Percentiles rank a stretch among this genome's conserved stretches.
phyloP scores from a whole-genome alignment of 106 monocot species.

The Alisma plantagoaquatica region DNA sequence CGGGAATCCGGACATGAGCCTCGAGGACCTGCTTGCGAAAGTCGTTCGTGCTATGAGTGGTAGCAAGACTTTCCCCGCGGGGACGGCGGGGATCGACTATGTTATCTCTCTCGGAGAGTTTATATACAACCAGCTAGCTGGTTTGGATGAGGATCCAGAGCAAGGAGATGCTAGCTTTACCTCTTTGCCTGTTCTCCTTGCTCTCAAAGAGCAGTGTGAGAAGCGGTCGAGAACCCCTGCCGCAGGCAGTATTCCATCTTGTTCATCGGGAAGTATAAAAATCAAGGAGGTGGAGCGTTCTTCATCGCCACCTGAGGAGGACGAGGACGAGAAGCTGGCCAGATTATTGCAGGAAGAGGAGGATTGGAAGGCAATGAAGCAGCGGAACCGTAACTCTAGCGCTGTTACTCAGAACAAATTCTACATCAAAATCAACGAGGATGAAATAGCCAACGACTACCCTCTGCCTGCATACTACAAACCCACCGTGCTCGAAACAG shows the following conservation, averaged over 20 bases:
- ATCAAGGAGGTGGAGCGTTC: conserved; percentile 11
- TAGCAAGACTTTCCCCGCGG: conserved; percentile 34
- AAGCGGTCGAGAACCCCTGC: conserved; percentile 19
- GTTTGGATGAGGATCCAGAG: conserved; percentile 51
- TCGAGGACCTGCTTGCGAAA: conserved; percentile 86
- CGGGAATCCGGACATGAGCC: conserved; percentile 65
- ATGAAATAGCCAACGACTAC: conserved; percentile 95
- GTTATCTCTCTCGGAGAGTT: conserved; percentile 87
- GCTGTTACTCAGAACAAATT: conserved; percentile 38
- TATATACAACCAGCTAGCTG: conserved; percentile 80
- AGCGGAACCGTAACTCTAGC: conserved; percentile 16
- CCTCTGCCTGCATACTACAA: conserved; percentile 93
- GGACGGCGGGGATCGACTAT: conserved; percentile 56
- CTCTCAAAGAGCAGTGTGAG: conserved; percentile 68
- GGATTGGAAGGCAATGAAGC: conserved; percentile 73
- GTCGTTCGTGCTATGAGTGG: conserved; percentile 76
- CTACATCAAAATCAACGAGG: conserved; percentile 93
- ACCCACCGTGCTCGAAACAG: conserved; percentile 68
- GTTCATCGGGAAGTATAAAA: conserved; percentile 26
- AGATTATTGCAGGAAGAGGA: conserved; percentile 83
- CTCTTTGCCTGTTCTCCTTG: conserved; percentile 52
- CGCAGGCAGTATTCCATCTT: background rate
- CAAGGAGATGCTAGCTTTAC: conserved; percentile 36
- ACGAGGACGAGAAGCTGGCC: conserved; percentile 89
- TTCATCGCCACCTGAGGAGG: too few species aligned